Base-by-base conservation (phyloP, 805 yeast species). In the Schwanniomyces pseudopolymorphus region DNA sequence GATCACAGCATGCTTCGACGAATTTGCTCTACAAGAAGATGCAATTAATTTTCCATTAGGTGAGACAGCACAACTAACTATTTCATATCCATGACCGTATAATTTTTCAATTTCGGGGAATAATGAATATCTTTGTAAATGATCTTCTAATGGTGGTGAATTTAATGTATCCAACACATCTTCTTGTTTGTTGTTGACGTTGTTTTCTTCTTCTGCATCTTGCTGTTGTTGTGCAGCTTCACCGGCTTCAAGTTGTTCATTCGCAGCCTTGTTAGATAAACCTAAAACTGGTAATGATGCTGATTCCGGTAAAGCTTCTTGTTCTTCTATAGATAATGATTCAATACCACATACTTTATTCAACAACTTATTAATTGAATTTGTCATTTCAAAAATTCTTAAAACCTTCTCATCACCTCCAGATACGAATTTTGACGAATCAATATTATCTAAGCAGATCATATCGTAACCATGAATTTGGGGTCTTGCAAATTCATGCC, bases 391-490 rank as follows among this genome's bases (percentile, higher is more conserved):
- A 63, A 95, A 94, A 0, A 90, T 87, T 55, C 99, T 75, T 52
- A 92, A 66, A 9, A 89, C 83, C 69, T 94, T 95, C 60, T 94
- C 99, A 61, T 95, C 99, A 40, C 97, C 98, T 13, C 91, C 98
- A 44, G 96, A 88, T 3, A 91, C 87, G 69, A 88, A 92, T 52
- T 78, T 71, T 0, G 86, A 74, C 42, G 74, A 66, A 14, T 79
- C 66, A 11, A 94, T 64, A 10, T 85, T 74, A 33, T 83, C 80
- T 6, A 87, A 72, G 54, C 96, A 83, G 33, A 88, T 77, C 97
- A 94, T 90, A 60, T 94, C 98, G 61, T 89, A 94, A 7, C 99
- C 99, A 64, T 94, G 99, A 52, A 94, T 94, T 65, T 94, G 99
- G 0, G 99, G 98, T 55, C 99, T 79, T 1, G 97, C 89, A 64